These are phyloP conservation scores for Aspergillus nomiae DNA, from an alignment of 2,329 filamentous ascomycete species.

Conservation along the genomic window DNA sequence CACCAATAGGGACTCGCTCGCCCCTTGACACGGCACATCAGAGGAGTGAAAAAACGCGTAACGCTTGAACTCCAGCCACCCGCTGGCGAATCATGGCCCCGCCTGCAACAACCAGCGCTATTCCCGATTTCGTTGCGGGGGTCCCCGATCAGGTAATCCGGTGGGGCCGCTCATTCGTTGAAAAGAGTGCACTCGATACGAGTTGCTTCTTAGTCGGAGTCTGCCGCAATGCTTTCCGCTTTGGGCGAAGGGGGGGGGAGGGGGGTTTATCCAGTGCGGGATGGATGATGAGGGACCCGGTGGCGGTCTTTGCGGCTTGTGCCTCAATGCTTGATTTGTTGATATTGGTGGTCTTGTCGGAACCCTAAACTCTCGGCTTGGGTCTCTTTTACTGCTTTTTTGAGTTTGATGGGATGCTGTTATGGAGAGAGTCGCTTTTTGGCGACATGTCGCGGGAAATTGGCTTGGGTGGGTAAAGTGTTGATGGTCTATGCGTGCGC, in stretches of 20 bases:
- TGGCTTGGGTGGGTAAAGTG: not conserved
- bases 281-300: not conserved
- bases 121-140: slow-evolving; percentile 21
- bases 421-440: not conserved
- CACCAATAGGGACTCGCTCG: slow-evolving; percentile 14
- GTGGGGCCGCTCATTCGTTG: slow-evolving; percentile 11
- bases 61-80: slow-evolving; percentile 11
- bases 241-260: not conserved
- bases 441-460: not conserved
- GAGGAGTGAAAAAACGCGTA: slow-evolving; percentile 23
- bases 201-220: not conserved
- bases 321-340: slow-evolving; percentile 2
- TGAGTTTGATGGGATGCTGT: not conserved
- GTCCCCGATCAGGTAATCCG: slow-evolving; percentile 19
- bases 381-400: not conserved
- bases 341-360: not conserved
- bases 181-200: slow-evolving; percentile 7
- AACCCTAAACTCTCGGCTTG: not conserved
- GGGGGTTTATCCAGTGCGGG: not conserved
- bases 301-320: slow-evolving; percentile 4
- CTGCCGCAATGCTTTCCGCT: slow-evolving; percentile 11
- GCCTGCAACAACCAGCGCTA: slow-evolving; percentile 11
- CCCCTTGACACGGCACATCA: slow-evolving; percentile 25
- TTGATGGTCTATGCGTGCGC: not conserved
- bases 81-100: slow-evolving; percentile 14